Percentiles rank a stretch among this genome's conserved stretches.
phyloP scores from a whole-genome alignment of 2,329 filamentous ascomycete genomes.

The Ascochyta pisi region DNA sequence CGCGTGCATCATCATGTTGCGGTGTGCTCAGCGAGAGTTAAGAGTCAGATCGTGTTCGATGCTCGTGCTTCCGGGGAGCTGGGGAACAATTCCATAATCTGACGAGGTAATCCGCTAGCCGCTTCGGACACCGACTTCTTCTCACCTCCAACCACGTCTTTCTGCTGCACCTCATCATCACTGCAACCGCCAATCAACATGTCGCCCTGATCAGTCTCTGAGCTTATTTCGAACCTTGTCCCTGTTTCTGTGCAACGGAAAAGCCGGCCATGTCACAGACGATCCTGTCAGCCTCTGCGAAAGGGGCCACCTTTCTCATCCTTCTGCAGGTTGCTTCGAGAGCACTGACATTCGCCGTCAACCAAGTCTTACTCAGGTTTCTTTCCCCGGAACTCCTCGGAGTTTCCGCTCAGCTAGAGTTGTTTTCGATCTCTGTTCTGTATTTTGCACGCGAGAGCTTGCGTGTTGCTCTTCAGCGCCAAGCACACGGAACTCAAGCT shows the following conservation, averaged over 20 bases:
- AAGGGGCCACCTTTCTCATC: conserved; percentile 85
- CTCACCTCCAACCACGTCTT: conserved; percentile 30
- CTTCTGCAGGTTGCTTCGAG: conserved; percentile 87
- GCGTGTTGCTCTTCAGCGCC: conserved; percentile 87
- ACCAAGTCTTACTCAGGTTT: conserved; percentile 87
- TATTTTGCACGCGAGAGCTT: conserved; percentile 94
- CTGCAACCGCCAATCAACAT: conserved; percentile 32
- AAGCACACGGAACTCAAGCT: conserved; percentile 68
- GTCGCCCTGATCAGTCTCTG: conserved; percentile 18
- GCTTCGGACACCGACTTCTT: conserved; percentile 26
- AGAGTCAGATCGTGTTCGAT: conserved; percentile 21
- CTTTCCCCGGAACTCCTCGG: conserved; percentile 86
- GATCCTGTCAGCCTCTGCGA: conserved; percentile 60
- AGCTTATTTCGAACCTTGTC: conserved; percentile 19
- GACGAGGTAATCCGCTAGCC: conserved; percentile 29
- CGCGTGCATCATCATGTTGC: conserved; percentile 31
- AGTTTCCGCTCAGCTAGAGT: conserved; percentile 85
- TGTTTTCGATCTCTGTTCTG: conserved; percentile 90
- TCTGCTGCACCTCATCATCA: conserved; percentile 24
- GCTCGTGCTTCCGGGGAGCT: conserved; percentile 26
- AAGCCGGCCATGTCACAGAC: conserved; percentile 38
- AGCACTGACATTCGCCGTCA: conserved; percentile 86
- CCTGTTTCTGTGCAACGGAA: conserved; percentile 2
- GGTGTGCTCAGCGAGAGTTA: conserved; percentile 27
- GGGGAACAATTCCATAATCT: conserved; percentile 13